Percentiles rank a stretch among this genome's conserved stretches.
These are phyloP conservation scores for Oryza glaberrima DNA, from an alignment of 176 grass and related monocot species.

Conservation along the genomic window DNA sequence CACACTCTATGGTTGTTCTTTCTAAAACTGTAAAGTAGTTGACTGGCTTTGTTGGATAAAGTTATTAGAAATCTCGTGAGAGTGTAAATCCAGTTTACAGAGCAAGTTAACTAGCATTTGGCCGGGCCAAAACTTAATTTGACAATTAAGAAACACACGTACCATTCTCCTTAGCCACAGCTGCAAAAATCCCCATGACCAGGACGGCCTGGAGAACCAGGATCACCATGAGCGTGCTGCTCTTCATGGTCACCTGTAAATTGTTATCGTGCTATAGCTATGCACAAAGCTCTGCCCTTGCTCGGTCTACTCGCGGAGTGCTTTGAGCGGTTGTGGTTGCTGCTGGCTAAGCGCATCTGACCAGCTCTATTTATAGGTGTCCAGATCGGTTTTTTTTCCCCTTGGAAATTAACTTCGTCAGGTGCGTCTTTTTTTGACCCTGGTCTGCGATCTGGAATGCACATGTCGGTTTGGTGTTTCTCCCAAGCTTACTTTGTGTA, in stretches of 20 bases:
- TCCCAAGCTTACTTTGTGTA: neutral
- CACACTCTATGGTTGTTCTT: too few species aligned
- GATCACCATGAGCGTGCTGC: slow-evolving; percentile 29
- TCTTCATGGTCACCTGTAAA: slow-evolving; percentile 27
- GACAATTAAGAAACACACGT: neutral
- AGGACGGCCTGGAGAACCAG: slow-evolving; percentile 45
- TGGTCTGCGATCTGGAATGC: neutral
- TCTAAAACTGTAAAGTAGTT: neutral
- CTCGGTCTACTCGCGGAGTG: neutral
- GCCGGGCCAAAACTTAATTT: neutral
- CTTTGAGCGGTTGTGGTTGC: neutral
- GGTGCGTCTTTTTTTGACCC: neutral
- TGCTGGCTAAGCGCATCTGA: neutral
- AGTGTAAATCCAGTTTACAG: too few species aligned
- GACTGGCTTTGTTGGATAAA: neutral
- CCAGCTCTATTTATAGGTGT: slow-evolving; percentile 8
- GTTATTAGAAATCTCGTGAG: too few species aligned
- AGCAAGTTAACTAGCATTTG: neutral
- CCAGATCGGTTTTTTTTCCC: neutral
- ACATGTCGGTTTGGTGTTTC: neutral
- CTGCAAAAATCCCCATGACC: slow-evolving; percentile 19
- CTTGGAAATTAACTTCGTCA: neutral
- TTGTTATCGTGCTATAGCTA: neutral
- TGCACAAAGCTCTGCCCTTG: neutral
- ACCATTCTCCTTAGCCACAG: slow-evolving; percentile 23